A percentile compares a stretch with the other conserved stretches of the same genome.
Conservation (phyloP, 305 asterid genomes). For the Plantago lanceolata region DNA sequence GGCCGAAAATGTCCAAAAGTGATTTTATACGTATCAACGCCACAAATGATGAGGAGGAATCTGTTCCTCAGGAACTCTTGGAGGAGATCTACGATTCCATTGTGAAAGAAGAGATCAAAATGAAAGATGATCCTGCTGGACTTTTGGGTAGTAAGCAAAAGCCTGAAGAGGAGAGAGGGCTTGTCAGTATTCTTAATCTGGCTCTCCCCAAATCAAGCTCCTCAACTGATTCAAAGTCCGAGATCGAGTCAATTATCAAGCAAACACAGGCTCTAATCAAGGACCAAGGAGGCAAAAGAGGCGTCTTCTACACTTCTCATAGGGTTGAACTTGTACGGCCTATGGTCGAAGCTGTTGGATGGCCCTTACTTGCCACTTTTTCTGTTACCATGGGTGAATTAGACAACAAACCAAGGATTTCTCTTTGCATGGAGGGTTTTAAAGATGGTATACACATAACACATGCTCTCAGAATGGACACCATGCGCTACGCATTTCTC, state of each 20-base stretch:
- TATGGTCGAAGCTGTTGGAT: slow-evolving; percentile 96
- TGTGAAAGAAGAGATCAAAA: slow-evolving; percentile 90
- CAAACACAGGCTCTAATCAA: slow-evolving; percentile 82
- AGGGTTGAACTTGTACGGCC: slow-evolving; percentile 91
- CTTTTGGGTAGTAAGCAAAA: slow-evolving; percentile 67
- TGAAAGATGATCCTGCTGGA: slow-evolving; percentile 86
- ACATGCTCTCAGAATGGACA: slow-evolving; percentile 94
- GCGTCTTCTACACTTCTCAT: slow-evolving; percentile 85
- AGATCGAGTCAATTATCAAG: slow-evolving; percentile 79
- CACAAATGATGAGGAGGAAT: slow-evolving; percentile 82
- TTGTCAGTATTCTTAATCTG: slow-evolving; percentile 87
- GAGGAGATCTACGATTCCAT: slow-evolving; percentile 98
- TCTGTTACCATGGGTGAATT: slow-evolving; percentile 99
- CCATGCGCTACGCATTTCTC: slow-evolving; percentile 96
- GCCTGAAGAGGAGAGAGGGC: slow-evolving; percentile 81
- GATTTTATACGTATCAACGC: slow-evolving; percentile 87
- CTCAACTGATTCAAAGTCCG: slow-evolving; percentile 67
- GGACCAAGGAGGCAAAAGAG: slow-evolving; percentile 81
- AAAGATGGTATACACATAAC: slow-evolving; percentile 94
- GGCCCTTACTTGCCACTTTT: slow-evolving; percentile 99
- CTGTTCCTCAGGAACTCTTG: slow-evolving; percentile 87
- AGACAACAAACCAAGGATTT: slow-evolving; percentile 86
- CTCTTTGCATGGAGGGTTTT: slow-evolving; percentile 96
- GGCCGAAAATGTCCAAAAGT: slow-evolving; percentile 98
- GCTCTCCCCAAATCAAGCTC: slow-evolving; percentile 84